Conservation (phyloP, 2,329 filamentous ascomycete genomes). For the Metarhizium rileyi region DNA sequence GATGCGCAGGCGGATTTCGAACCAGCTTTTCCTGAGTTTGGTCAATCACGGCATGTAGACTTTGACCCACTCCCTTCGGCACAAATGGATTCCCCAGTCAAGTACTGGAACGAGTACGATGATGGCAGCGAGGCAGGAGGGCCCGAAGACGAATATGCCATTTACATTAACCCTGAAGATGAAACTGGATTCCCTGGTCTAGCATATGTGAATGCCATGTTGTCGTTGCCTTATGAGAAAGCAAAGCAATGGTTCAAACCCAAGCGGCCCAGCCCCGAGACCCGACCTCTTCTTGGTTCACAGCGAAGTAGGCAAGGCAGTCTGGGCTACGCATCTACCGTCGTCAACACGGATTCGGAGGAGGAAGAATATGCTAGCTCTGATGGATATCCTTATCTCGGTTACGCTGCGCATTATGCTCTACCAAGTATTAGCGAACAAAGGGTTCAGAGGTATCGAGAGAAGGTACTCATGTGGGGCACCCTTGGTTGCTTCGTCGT, state of each 20-base stretch:
- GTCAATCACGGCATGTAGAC: conserved; percentile 11
- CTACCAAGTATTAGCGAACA: conserved; percentile 44
- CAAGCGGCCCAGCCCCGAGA: conserved; percentile 13
- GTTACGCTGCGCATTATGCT: conserved; percentile 46
- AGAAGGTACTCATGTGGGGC: conserved; percentile 44
- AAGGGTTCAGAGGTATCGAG: conserved; percentile 38
- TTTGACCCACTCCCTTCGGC: conserved; percentile 24
- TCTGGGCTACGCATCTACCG: conserved; percentile 21
- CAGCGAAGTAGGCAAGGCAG: conserved; percentile 3
- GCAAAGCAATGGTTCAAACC: conserved; percentile 40
- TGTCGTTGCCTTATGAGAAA: conserved; percentile 39
- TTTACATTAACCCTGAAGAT: conserved; percentile 65
- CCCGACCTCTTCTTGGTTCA: conserved; percentile 12
- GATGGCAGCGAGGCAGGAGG: conserved; percentile 61
- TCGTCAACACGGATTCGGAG: conserved; percentile 28
- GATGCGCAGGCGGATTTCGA: conserved; percentile 14
- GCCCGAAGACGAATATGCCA: conserved; percentile 53
- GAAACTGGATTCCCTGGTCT: conserved; percentile 52
- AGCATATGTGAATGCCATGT: conserved; percentile 44
- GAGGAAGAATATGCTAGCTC: conserved; percentile 43
- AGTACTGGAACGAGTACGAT: conserved; percentile 85
- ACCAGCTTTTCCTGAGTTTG: not conserved
- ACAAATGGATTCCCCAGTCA: conserved; percentile 20
- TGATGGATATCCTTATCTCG: conserved; percentile 37
- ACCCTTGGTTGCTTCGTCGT: conserved; percentile 46